Conservation (phyloP, 1,284 basidiomycete genomes). For the Apiotrichum sp. region DNA sequence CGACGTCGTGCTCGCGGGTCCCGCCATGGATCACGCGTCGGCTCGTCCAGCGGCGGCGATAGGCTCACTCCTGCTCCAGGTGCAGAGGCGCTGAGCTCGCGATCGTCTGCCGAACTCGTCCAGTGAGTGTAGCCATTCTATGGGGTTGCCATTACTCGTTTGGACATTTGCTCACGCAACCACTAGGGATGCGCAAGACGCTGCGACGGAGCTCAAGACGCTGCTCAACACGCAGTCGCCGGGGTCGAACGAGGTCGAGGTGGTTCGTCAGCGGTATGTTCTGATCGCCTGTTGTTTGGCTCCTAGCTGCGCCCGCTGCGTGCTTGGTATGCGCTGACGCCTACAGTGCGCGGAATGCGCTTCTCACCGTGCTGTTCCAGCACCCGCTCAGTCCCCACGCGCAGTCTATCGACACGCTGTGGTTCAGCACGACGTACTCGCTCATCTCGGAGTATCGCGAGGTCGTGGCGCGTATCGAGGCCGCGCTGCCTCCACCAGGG, state of each 20-base stretch:
- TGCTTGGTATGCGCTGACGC: not conserved
- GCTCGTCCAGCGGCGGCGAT: not conserved
- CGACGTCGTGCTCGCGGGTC: conserved; percentile 7
- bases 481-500: conserved; percentile 24
- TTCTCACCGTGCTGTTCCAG: conserved; percentile 66
- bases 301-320: not conserved
- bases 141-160: too few species aligned
- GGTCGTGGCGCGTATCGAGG: conserved; percentile 62
- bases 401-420: conserved; percentile 74
- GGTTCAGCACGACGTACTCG: conserved; percentile 86
- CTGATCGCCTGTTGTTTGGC: not conserved
- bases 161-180: not conserved
- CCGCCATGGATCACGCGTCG: not conserved
- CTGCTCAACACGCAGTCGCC: conserved; percentile 62
- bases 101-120: conserved; percentile 4
- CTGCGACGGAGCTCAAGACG: conserved; percentile 32
- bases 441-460: conserved; percentile 80
- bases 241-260: conserved; percentile 76
- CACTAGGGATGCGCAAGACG: conserved; percentile 18
- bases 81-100: not conserved
- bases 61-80: too few species aligned
- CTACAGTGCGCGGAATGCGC: conserved; percentile 64
- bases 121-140: conserved; percentile 2
- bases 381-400: conserved; percentile 69
- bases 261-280: conserved; percentile 71